Conservation (phyloP, 1,284 basidiomycete genomes). For the Fomitopsis palustris region DNA sequence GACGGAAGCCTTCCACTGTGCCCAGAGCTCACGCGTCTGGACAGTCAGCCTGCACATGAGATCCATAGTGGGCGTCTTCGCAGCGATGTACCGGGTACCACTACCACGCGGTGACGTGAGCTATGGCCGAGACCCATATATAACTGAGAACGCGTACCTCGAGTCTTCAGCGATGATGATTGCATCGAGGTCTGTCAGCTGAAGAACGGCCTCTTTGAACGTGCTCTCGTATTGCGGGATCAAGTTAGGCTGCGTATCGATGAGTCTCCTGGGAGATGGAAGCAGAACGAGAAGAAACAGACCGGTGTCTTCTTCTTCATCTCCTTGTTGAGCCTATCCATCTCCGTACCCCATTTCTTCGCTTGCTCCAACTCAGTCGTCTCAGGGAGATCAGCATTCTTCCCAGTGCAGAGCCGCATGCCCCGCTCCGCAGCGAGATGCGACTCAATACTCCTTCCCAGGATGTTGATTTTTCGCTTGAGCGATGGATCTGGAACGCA, state of each 20-base stretch:
- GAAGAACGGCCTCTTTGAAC: slow-evolving; percentile 79
- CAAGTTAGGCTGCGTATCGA: slow-evolving; percentile 42
- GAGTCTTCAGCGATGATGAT: slow-evolving; percentile 71
- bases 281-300: slow-evolving; percentile 21
- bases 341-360: slow-evolving; percentile 68
- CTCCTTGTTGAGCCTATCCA: slow-evolving; percentile 48
- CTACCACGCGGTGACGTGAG: slow-evolving; percentile 32
- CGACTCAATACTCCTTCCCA: slow-evolving; percentile 74
- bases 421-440: slow-evolving; percentile 71
- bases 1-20: slow-evolving; percentile 66
- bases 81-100: slow-evolving; percentile 73
- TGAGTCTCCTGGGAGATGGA: slow-evolving; percentile 1
- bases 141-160: slow-evolving; percentile 49
- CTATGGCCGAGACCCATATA: slow-evolving; percentile 12
- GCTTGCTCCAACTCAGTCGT: slow-evolving; percentile 46
- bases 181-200: slow-evolving; percentile 79
- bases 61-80: slow-evolving; percentile 69
- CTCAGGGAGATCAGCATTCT: slow-evolving; percentile 36
- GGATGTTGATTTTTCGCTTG: slow-evolving; percentile 71
- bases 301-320: slow-evolving; percentile 58
- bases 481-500: slow-evolving; percentile 84
- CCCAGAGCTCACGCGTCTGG: slow-evolving; percentile 63
- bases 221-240: slow-evolving; percentile 62
- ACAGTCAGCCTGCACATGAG: slow-evolving; percentile 71
- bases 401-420: slow-evolving; percentile 63